Percentiles rank a stretch among this genome's conserved stretches.
These are phyloP conservation scores for Naumovozyma baii DNA, from an alignment of 805 yeast genomes.

Conservation along the genomic window DNA sequence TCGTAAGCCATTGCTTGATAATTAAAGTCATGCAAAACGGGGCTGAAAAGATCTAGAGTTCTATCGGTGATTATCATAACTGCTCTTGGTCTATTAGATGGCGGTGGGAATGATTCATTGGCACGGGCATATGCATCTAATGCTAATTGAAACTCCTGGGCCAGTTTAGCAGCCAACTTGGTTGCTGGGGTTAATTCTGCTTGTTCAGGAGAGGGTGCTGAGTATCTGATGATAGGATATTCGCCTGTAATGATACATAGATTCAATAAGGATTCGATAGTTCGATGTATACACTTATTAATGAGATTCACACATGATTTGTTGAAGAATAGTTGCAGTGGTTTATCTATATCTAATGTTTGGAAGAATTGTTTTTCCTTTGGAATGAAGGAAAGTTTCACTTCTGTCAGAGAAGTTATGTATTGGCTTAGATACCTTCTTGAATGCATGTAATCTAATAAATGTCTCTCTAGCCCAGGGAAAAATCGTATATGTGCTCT, in stretches of 20 bases:
- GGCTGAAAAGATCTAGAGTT: slow-evolving; percentile 72
- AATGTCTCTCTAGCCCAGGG: slow-evolving; percentile 41
- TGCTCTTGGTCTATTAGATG: slow-evolving; percentile 56
- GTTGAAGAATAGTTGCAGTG: slow-evolving; percentile 68
- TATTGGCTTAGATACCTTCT: slow-evolving; percentile 24
- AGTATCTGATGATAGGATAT: slow-evolving; percentile 76
- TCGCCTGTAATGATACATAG: slow-evolving; percentile 76
- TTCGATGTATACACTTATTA: slow-evolving; percentile 43
- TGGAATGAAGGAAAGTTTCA: slow-evolving; percentile 48
- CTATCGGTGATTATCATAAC: slow-evolving; percentile 73
- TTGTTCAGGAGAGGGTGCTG: slow-evolving; percentile 39
- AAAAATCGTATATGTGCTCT: slow-evolving; percentile 64
- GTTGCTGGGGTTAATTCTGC: slow-evolving; percentile 45
- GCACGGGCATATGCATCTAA: slow-evolving; percentile 68
- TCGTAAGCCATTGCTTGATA: slow-evolving; percentile 92
- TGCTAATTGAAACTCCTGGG: slow-evolving; percentile 57
- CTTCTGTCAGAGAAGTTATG: slow-evolving; percentile 30
- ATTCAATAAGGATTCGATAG: slow-evolving; percentile 59
- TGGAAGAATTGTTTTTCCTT: slow-evolving; percentile 58
- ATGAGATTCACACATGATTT: slow-evolving; percentile 53
- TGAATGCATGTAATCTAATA: slow-evolving; percentile 23
- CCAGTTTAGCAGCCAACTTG: slow-evolving; percentile 57
- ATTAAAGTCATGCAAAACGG: slow-evolving; percentile 78
- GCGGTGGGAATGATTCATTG: slow-evolving; percentile 54
- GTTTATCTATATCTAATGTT: slow-evolving; percentile 49